Evolutionary conservation across 345 rosid genomes (phyloP).

Genomic region (Eucalyptus polyanthemos): DNA sequence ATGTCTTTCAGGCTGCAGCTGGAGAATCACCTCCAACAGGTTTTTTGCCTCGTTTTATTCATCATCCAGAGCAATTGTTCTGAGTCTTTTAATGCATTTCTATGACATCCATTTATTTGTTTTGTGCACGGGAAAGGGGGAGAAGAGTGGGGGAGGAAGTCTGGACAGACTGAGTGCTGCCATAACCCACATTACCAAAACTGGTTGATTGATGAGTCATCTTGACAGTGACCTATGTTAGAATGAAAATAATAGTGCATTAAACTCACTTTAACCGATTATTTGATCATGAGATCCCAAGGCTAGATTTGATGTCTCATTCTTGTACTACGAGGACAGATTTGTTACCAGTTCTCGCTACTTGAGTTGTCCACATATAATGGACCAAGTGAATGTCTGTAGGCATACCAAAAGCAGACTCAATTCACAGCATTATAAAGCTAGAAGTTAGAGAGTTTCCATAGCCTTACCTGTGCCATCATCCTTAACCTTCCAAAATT

Average conservation of each 20-base stretch:
- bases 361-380: neutral
- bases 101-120: neutral
- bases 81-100: neutral
- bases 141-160: neutral
- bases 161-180: neutral
- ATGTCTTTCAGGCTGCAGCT: slow-evolving; percentile 65
- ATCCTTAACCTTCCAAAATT: neutral
- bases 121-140: neutral
- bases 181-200: neutral
- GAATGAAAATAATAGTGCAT: neutral
- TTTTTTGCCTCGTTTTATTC: neutral
- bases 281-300: neutral
- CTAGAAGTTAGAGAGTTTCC: neutral
- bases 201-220: neutral
- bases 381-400: neutral
- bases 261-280: neutral
- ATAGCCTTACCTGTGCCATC: neutral
- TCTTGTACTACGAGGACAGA: neutral
- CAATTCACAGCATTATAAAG: neutral
- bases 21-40: slow-evolving; percentile 66
- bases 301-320: neutral
- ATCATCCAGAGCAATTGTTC: neutral
- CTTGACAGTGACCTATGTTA: neutral
- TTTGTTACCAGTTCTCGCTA: neutral
- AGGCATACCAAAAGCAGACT: neutral